phyloP scores from a whole-genome alignment of 1,284 basidiomycete genomes.

The Vanrija pseudolonga region DNA sequence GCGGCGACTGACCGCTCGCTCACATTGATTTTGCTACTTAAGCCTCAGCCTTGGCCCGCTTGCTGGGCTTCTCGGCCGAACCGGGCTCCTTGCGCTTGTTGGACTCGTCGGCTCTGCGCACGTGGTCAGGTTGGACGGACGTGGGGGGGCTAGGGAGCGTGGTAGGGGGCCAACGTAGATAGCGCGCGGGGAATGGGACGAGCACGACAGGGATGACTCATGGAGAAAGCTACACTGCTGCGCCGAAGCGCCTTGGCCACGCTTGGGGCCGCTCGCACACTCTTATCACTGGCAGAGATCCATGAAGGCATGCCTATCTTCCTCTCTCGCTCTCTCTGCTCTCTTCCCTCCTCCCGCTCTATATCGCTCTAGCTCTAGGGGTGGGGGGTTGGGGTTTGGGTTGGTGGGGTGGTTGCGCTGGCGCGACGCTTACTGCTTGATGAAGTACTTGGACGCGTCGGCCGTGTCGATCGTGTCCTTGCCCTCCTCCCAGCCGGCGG shows the following conservation, averaged over 20 bases:
- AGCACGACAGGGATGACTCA: not conserved
- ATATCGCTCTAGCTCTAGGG: slow-evolving; percentile 5
- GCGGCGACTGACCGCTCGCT: no score
- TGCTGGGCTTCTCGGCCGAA: slow-evolving; percentile 19
- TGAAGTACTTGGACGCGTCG: slow-evolving; percentile 71
- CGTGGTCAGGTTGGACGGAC: not conserved
- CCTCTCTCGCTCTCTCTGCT: not conserved
- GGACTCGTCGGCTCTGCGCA: slow-evolving; percentile 7
- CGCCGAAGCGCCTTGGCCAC: no score
- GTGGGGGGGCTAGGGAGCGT: no score
- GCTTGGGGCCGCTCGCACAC: no score
- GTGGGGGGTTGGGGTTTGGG: not conserved
- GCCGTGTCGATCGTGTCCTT: slow-evolving; percentile 41
- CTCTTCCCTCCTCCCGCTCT: not conserved
- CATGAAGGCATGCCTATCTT: no score
- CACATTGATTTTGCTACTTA: no score
- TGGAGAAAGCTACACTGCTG: no score
- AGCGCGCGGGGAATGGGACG: no score
- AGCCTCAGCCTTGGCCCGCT: slow-evolving; percentile 14
- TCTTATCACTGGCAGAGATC: no score
- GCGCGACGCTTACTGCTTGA: slow-evolving; percentile 43
- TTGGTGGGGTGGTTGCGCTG: not conserved
- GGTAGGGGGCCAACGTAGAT: no score
- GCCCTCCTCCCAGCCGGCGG: slow-evolving; percentile 67
- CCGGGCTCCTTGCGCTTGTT: slow-evolving; percentile 18